Evolutionary conservation across 176 grass and related monocot genomes (phyloP).

Genomic region (Triticum monococcum): DNA sequence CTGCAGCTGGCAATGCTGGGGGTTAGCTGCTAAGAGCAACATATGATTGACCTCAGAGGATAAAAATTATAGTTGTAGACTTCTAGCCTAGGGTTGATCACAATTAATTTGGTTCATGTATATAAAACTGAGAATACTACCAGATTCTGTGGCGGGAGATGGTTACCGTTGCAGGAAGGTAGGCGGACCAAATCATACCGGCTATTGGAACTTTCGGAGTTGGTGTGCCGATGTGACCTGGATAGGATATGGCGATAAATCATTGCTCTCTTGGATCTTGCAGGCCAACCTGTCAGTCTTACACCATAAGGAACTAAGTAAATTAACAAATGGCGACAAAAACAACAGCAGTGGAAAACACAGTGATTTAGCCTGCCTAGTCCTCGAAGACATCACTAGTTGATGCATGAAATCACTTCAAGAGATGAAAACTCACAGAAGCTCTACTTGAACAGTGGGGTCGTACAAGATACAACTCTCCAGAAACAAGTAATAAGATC

Average conservation of each 20-base stretch:
- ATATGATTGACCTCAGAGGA: not conserved
- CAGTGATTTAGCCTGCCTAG: not conserved
- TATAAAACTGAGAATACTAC: not conserved
- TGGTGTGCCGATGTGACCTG: constrained; percentile 23
- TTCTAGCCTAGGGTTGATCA: not conserved
- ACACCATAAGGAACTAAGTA: not conserved
- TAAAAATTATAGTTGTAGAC: not conserved
- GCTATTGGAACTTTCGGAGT: constrained; percentile 8
- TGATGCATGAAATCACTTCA: not conserved
- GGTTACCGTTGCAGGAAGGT: constrained; percentile 35
- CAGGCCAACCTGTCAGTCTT: not conserved
- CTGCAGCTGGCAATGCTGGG: not conserved
- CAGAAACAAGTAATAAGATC: not conserved
- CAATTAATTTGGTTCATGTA: not conserved
- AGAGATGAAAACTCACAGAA: not conserved
- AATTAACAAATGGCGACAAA: not conserved
- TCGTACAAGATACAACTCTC: not conserved
- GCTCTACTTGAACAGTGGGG: not conserved
- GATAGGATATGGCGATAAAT: not conserved
- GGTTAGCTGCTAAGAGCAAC: not conserved
- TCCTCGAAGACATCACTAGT: not conserved
- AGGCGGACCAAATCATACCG: constrained; percentile 16
- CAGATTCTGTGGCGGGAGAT: not conserved
- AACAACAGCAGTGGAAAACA: not conserved
- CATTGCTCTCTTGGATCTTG: constrained; percentile 11